A percentile compares a stretch with the other conserved stretches of the same genome.
Evolutionary conservation across 1,284 basidiomycete species (phyloP).

Genomic region (Grifola frondosa): DNA sequence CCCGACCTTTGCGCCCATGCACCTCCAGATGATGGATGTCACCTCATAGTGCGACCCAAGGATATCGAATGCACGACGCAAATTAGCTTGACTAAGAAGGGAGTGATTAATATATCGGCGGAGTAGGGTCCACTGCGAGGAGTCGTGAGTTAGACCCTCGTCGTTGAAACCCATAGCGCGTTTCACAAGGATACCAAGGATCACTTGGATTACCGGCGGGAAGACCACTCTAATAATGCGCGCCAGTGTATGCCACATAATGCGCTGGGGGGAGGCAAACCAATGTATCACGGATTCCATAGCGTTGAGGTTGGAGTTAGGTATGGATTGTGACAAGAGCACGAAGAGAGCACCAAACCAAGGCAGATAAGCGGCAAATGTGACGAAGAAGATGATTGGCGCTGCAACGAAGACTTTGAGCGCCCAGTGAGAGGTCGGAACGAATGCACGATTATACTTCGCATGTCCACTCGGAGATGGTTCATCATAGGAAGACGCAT

Average conservation of each 20-base stretch:
- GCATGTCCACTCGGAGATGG: slow-evolving; percentile 38
- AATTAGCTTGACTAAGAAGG: slow-evolving; percentile 36
- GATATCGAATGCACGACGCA: slow-evolving; percentile 40
- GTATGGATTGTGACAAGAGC: slow-evolving; percentile 31
- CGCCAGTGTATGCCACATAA: slow-evolving; percentile 40
- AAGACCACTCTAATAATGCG: slow-evolving; percentile 39
- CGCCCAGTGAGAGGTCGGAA: slow-evolving; percentile 31
- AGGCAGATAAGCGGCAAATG: slow-evolving; percentile 38
- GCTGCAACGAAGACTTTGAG: slow-evolving; percentile 38
- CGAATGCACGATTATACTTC: slow-evolving; percentile 38
- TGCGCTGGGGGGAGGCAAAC: slow-evolving; percentile 41
- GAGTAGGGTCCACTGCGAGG: slow-evolving; percentile 34
- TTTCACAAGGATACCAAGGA: slow-evolving; percentile 41
- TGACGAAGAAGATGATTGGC: slow-evolving; percentile 38
- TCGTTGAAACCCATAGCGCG: slow-evolving; percentile 41
- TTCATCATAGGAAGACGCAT: slow-evolving; percentile 41
- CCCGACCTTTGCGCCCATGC: slow-evolving; percentile 48
- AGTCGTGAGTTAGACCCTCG: slow-evolving; percentile 25
- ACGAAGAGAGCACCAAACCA: slow-evolving; percentile 40
- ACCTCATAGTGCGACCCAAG: slow-evolving; percentile 45
- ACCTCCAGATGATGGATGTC: slow-evolving; percentile 39
- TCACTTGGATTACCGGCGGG: slow-evolving; percentile 39
- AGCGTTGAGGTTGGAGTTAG: slow-evolving; percentile 34
- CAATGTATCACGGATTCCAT: slow-evolving; percentile 42
- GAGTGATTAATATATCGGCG: slow-evolving; percentile 40